Evolutionary conservation across 257 asterid species (phyloP), one percentile per base, ranked within the genome.

Genomic region (Pogostemon cablin): DNA sequence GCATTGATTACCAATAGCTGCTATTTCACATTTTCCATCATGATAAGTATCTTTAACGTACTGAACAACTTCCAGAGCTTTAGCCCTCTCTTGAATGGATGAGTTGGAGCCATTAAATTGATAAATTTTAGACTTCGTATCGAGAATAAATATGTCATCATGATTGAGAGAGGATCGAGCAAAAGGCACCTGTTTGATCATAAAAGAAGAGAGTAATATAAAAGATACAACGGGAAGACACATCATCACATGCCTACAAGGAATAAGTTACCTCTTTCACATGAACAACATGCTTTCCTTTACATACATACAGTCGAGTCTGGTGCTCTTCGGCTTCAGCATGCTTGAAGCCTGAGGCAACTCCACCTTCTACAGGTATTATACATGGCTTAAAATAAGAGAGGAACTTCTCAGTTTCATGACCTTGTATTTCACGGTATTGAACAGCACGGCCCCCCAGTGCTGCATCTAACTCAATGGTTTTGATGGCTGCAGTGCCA

Each of bases 401-500:
- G 82, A 95, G 99, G 80, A 95, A 95, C 79, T 87, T 92, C 77
- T 90, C 98, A 4, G 99, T 88, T 84, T 95, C 99, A 72, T 86
- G 92, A 66, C 99, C 97, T 84, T 95, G 99, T 52, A 87, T 79
- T 90, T 95, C 99, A 73, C 96, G 96, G 77, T 92, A 95, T 76
- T 95, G 99, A 75, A 92, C 96, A 17, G 99, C 99, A 48, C 98
- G 92, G 49, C 98, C 99, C 59, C 97, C 98, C 72, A 95, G 86
- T 61, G 95, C 96, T 77, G 97, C 98, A 78, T 91, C 99, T 65
- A 95, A 74, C 76, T 95, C 98, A 67, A 91, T 81, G 42, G 97
- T 86, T 80, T 91, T 95, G 71, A 91, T 80, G 57, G 98, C 98
- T 66, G 96, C 97, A 69, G 95, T 80, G 7, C 96, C 96, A 56